Evolutionary conservation across 495 filamentous ascomycete genomes (phyloP), one percentile per base, ranked within the genome.

Genomic region (Penicillium waksmanii): DNA sequence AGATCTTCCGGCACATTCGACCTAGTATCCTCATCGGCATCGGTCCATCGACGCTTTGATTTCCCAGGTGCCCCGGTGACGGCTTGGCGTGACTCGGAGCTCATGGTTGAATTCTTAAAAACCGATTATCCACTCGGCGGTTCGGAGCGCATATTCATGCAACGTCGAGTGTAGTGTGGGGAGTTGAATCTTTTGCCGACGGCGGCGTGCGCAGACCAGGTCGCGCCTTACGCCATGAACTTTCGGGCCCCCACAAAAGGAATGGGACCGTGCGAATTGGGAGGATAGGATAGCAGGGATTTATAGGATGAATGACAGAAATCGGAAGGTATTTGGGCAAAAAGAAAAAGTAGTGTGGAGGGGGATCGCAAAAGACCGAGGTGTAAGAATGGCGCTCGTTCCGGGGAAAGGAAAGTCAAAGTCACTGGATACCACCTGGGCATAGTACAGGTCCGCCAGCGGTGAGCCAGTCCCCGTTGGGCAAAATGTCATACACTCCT

Each of bases 31-130:
- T 78, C 73, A 25, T 77, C 71, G 13, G 59, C 56, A 11, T 76
- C 71, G 11, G 66, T 67, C 54, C 64, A 62, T 65, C 73, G 73
- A 46, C 74, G 66, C 59, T 78, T 78, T 18, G 70, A 57, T 65
- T 69, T 77, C 47, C 61, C 55, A 66, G 53, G 65, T 35, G 64
- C 61, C 40, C 71, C 68, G 36, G 71, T 57, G 55, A 63, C 66
- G 55, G 65, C 66, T 72, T 72, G 73, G 62, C 78, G 80, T 55
- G 62, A 67, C 19, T 77, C 76, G 50, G 72, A 75, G 63, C 61
- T 77, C 72, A 80, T 82, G 70, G 50, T 79, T 38, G 15, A 13
- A 38, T 69, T 70, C 23, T 51, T 67, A n/a, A n/a, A 40, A 40
- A 40, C 19, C 73, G 56, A 70, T 72, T 36, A 74, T 75, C 63